phyloP scores from a whole-genome alignment of 768 basidiomycete species.

The Bullera alba region DNA sequence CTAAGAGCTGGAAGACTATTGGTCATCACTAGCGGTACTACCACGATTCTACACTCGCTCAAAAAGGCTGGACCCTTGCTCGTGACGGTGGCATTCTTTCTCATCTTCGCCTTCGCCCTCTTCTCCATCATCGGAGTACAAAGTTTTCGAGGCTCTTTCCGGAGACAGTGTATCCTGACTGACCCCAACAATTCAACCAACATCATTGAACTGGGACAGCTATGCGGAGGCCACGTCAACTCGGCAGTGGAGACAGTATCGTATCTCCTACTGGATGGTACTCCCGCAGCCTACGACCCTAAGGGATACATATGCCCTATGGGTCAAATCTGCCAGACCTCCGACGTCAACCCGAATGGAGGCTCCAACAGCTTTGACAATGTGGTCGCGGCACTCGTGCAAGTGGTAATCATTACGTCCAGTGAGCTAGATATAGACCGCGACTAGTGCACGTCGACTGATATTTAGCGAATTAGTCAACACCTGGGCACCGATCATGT shows the following conservation, averaged over 20 bases:
- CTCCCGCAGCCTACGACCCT: slow-evolving; percentile 43
- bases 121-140: slow-evolving; percentile 95
- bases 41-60: slow-evolving; percentile 86
- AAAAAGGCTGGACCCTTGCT: slow-evolving; percentile 87
- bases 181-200: slow-evolving; percentile 43
- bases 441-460: neutral
- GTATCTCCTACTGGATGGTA: slow-evolving; percentile 49
- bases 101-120: slow-evolving; percentile 76
- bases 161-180: slow-evolving; percentile 47
- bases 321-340: slow-evolving; percentile 65
- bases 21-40: slow-evolving; percentile 83
- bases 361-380: slow-evolving; percentile 80
- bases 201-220: slow-evolving; percentile 50
- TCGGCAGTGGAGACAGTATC: slow-evolving; percentile 52
- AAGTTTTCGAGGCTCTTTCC: slow-evolving; percentile 77
- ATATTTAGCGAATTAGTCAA: slow-evolving; percentile 37
- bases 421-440: slow-evolving; percentile 50
- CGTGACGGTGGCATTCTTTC: slow-evolving; percentile 81
- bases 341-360: slow-evolving; percentile 56
- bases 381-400: slow-evolving; percentile 69
- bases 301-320: slow-evolving; percentile 90
- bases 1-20: slow-evolving; percentile 73
- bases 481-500: slow-evolving; percentile 60
- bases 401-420: slow-evolving; percentile 75
- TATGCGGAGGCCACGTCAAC: slow-evolving; percentile 77